These are phyloP conservation scores for Coemansia nantahalensis DNA, from an alignment of 192 early-diverging fungal species.

Conservation along the genomic window DNA sequence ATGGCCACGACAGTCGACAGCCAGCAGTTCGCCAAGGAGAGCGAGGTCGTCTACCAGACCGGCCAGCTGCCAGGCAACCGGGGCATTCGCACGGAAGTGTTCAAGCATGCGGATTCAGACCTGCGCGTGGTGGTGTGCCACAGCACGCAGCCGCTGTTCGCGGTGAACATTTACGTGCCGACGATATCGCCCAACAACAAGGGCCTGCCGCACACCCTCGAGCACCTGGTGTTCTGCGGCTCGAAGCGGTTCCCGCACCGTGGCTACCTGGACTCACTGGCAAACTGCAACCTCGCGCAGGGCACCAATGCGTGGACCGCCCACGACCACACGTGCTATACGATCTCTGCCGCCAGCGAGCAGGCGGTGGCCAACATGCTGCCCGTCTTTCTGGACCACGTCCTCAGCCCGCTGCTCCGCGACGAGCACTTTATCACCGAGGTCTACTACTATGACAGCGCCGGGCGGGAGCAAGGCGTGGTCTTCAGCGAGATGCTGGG, in stretches of 20 bases:
- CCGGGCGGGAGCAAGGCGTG: constrained; percentile 73
- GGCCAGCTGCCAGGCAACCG: background rate
- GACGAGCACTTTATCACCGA: constrained; percentile 75
- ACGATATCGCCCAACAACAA: constrained; percentile 63
- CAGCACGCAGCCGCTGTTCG: constrained; percentile 64
- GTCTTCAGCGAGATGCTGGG: constrained; percentile 77
- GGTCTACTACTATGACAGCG: constrained; percentile 74
- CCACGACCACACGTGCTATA: constrained; percentile 68
- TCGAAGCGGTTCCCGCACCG: constrained; percentile 63
- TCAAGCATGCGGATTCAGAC: constrained; percentile 46
- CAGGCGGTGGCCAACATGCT: constrained; percentile 71
- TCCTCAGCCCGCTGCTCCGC: constrained; percentile 69
- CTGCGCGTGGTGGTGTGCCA: constrained; percentile 63
- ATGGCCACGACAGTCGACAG: too few relatives aligned
- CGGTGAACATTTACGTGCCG: constrained; percentile 72
- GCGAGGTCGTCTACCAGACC: constrained; percentile 25
- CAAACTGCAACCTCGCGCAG: constrained; percentile 66
- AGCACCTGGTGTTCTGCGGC: constrained; percentile 81
- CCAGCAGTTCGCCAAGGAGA: constrained; percentile 26
- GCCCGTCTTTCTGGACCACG: constrained; percentile 79
- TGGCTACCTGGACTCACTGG: constrained; percentile 74
- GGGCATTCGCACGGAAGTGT: constrained; percentile 45
- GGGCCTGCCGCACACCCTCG: constrained; percentile 83
- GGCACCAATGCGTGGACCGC: constrained; percentile 73
- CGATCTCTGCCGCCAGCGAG: constrained; percentile 59